phyloP scores from a whole-genome alignment of 768 basidiomycete genomes.

The Mycena alexandri region DNA sequence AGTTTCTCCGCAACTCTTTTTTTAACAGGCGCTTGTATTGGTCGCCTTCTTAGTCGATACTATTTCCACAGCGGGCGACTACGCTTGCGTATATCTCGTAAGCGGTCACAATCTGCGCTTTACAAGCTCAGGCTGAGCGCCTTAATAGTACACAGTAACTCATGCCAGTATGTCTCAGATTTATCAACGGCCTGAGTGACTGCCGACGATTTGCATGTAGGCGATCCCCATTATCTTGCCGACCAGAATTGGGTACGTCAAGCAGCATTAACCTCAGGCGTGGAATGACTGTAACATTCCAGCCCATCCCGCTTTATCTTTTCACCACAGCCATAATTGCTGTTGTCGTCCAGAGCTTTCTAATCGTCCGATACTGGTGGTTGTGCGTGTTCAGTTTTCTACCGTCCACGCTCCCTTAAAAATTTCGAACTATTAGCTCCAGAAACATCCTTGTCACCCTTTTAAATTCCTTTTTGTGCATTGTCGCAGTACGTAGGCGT shows the following conservation, averaged over 20 bases:
- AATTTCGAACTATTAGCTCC: slow-evolving; percentile 25
- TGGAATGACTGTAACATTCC: slow-evolving; percentile 19
- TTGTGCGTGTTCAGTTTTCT: slow-evolving; percentile 16
- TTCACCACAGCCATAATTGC: slow-evolving; percentile 26
- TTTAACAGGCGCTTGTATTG: slow-evolving; percentile 19
- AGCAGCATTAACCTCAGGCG: slow-evolving; percentile 6
- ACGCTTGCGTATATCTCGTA: slow-evolving; percentile 28
- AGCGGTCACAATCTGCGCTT: slow-evolving; percentile 21
- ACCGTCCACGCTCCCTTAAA: neutral
- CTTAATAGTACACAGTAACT: slow-evolving; percentile 23
- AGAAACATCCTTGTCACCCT: slow-evolving; percentile 26
- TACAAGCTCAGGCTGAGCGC: slow-evolving; percentile 15
- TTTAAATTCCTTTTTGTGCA: slow-evolving; percentile 9
- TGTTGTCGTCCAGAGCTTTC: slow-evolving; percentile 25
- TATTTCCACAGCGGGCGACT: slow-evolving; percentile 22
- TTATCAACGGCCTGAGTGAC: slow-evolving; percentile 18
- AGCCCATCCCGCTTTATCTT: slow-evolving; percentile 20
- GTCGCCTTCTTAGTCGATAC: slow-evolving; percentile 18
- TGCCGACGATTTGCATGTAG: slow-evolving; percentile 13
- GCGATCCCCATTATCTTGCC: slow-evolving; percentile 10
- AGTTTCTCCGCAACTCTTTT: slow-evolving; percentile 1
- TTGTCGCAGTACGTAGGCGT: slow-evolving; percentile 24
- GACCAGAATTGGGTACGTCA: slow-evolving; percentile 18
- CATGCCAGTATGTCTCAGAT: slow-evolving; percentile 21
- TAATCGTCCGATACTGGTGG: slow-evolving; percentile 26